These are phyloP conservation scores for Achaetomiella virescens DNA, from an alignment of 495 filamentous ascomycete genomes.

Conservation along the genomic window DNA sequence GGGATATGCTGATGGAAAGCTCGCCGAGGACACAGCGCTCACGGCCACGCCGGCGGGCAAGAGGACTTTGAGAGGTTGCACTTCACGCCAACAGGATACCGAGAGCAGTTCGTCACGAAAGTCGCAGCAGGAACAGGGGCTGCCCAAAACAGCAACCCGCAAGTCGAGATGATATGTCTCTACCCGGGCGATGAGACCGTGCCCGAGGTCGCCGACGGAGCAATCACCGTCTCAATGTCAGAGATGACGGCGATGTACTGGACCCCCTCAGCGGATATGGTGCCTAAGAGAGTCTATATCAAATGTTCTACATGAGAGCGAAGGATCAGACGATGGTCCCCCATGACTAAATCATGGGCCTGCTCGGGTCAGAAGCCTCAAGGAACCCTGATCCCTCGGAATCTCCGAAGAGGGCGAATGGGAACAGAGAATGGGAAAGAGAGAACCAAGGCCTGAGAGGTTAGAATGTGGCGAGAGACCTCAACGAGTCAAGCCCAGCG, in stretches of 20 bases:
- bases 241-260: constrained; percentile 18
- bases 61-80: constrained; percentile 23
- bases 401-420: too few species aligned
- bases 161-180: constrained; percentile 12
- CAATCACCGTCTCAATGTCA: neutral
- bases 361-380: too few species aligned
- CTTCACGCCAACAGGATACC: constrained; percentile 27
- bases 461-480: too few species aligned
- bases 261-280: too few species aligned
- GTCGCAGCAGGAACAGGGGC: too few species aligned
- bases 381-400: too few species aligned
- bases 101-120: constrained; percentile 21
- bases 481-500: too few species aligned
- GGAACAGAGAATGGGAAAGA: too few species aligned
- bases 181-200: constrained; percentile 12
- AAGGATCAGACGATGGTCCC: too few species aligned
- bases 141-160: too few species aligned
- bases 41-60: constrained; percentile 26
- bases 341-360: too few species aligned
- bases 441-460: too few species aligned
- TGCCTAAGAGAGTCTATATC: neutral
- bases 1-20: neutral
- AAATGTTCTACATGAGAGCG: neutral
- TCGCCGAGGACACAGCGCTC: constrained; percentile 16
- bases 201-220: neutral